A percentile compares a stretch with the other conserved stretches of the same genome.
phyloP scores from a whole-genome alignment of 345 rosid genomes.

The sweet orange (Citrus sinensis) region DNA sequence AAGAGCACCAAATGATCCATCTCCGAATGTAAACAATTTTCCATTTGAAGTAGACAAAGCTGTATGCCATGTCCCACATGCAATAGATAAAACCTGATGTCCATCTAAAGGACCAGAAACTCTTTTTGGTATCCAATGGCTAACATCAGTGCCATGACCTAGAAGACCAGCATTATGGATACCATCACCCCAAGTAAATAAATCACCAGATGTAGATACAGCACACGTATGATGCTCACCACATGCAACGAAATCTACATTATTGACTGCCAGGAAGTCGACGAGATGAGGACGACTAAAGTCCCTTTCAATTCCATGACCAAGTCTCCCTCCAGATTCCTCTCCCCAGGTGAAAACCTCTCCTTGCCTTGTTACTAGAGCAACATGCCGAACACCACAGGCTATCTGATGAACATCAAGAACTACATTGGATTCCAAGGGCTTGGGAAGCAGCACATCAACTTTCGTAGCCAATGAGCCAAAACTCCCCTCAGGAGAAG shows the following conservation, averaged over 20 bases:
- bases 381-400: constrained; percentile 74
- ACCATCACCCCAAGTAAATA: constrained; percentile 95
- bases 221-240: constrained; percentile 90
- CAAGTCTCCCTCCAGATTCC: constrained; percentile 96
- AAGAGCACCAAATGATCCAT: constrained; percentile 80
- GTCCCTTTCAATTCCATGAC: constrained; percentile 74
- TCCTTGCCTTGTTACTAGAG: constrained; percentile 94
- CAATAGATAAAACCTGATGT: constrained; percentile 77
- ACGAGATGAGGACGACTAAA: constrained; percentile 75
- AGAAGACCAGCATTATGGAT: constrained; percentile 74
- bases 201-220: constrained; percentile 73
- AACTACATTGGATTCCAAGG: constrained; percentile 85
- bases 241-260: constrained; percentile 72
- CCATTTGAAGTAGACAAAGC: constrained; percentile 88
- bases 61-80: constrained; percentile 96
- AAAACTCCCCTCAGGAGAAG: constrained; percentile 43
- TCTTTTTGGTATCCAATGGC: constrained; percentile 94
- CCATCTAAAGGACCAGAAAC: constrained; percentile 85
- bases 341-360: constrained; percentile 99
- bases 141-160: constrained; percentile 79
- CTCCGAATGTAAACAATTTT: constrained; percentile 87
- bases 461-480: constrained; percentile 36
- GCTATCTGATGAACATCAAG: constrained; percentile 97
- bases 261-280: constrained; percentile 72
- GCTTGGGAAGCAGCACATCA: constrained; percentile 71